Evolutionary conservation across 2,329 filamentous ascomycete species (phyloP), one percentile per base, ranked within the genome.

Genomic region (Beauveria caledonica): DNA sequence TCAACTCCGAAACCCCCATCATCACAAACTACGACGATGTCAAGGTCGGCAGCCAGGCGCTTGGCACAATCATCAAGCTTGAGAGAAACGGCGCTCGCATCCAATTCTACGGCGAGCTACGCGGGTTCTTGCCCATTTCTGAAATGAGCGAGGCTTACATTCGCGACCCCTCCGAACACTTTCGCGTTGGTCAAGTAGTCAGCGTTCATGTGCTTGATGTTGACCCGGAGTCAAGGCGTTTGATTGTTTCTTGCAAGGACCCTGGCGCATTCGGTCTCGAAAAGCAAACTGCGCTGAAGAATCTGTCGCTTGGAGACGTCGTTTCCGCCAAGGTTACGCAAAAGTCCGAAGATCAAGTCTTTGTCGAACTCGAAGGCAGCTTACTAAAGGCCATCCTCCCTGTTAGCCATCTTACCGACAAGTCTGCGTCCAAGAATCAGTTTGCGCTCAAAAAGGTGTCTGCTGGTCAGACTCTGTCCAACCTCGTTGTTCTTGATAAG

Each of bases 81-180:
- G 79, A 91, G 60, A 75, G 83, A 3, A 85, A 85, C 58, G 94
- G 94, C 62, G 94, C 94, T 11, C 85, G 93, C 19, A 88, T 99
- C 58, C 91, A 96, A 70, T 99, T 97, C 74, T 99, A 95, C 68
- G 91, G 91, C 19, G 76, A 80, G 9, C 79, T 99, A 21, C 85
- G 86, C 65, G 95, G 89, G 9, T 99, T 95, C 77, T 80, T 99
- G 59, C 94, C 94, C 2, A 87, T 96, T 0, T 90, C 90, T 1
- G 93, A 99, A 74, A 99, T 99, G 94, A 97, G 94, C 71, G 94
- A 99, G 72, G 92, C 92, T 11, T 97, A 88, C 70, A 97, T 99
- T 68, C 84, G 88, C 66, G 89, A 97, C 68, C 92, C 94, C 5
- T 85, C 84, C 50, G 86, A 95, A 68, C 92, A 97, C 74, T 99